Evolutionary conservation across 2,329 filamentous ascomycete species (phyloP).

Genomic region (Cadophora sp.): DNA sequence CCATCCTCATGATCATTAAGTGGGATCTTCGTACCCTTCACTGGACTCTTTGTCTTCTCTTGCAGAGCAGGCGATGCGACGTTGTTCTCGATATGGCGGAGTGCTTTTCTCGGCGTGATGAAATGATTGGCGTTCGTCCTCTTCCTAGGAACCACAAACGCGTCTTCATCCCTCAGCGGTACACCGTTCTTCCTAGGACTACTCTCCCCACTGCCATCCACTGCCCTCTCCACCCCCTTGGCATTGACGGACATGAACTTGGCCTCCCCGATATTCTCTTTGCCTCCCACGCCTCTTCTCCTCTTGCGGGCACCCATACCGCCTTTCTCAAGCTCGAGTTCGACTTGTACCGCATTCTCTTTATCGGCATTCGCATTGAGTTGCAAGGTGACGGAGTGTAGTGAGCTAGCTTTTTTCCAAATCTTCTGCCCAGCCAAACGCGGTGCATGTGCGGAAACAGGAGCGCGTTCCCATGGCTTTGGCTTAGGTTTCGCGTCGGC

Average conservation of each 20-base stretch:
- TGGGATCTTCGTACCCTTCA: not conserved
- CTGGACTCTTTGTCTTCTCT: not conserved
- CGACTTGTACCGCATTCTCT: conserved; percentile 35
- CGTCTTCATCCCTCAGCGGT: conserved; percentile 25
- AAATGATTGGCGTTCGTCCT: conserved; percentile 45
- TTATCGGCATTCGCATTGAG: conserved; percentile 28
- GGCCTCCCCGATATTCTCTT: conserved; percentile 46
- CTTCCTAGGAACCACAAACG: conserved; percentile 42
- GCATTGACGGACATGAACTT: conserved; percentile 39
- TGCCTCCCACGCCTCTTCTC: conserved; percentile 38
- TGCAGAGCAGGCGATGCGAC: conserved; percentile 11
- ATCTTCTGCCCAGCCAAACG: conserved; percentile 45
- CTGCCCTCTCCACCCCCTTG: not conserved
- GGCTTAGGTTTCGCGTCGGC: conserved; percentile 21
- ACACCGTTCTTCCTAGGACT: conserved; percentile 17
- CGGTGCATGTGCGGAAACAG: conserved; percentile 42
- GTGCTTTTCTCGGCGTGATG: conserved; percentile 43
- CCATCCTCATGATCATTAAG: conserved; percentile 14
- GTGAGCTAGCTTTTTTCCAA: conserved; percentile 41
- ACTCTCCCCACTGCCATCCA: conserved; percentile 1
- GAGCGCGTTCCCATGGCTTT: conserved; percentile 44
- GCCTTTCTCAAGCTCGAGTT: conserved; percentile 47
- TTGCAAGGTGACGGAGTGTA: not conserved
- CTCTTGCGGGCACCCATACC: conserved; percentile 48
- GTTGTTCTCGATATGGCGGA: conserved; percentile 29